Evolutionary conservation across 148 eudicot species (phyloP), one percentile per base, ranked within the genome.

Genomic region (Agrostemma githago): DNA sequence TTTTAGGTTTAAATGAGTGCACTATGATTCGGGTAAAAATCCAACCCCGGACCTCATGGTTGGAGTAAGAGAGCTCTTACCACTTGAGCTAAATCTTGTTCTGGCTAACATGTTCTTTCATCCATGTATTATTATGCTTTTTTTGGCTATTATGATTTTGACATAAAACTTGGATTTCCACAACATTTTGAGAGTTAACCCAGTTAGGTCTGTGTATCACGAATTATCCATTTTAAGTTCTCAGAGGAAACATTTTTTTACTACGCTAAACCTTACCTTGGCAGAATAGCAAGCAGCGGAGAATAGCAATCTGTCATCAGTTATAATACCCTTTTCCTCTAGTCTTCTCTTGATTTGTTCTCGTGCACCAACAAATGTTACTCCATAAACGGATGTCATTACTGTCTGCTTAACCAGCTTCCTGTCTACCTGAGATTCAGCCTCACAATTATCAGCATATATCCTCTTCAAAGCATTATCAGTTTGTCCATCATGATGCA

Each of bases 321-420:
- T 81, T 71, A 92, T 90, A 56, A 83, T 77, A 74, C 97, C 97
- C 82, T 90, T 92, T 77, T 92, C 97, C 78, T 84, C 84, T 74
- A 92, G 79, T 80, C 92, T 90, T 81, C 90, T 86, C 77, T 86
- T 89, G 62, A 92, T 92, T 80, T 92, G 98, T 80, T 90, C 92
- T 78, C 98, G 82, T 58, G 98, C 98, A 61, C 98, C 98, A 79
- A 92, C 82, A 81, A 78, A 90, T 62, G 98, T 92, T 65, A 92
- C 96, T 66, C 98, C 98, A 80, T 92, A 92, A 0, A 92, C 98
- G 44, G 98, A 92, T 70, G 98, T 92, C 98, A 92, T 92, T 46
- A 92, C 98, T 21, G 98, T 92, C 84, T 92, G 98, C 80, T 92
- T 92, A 67, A 92, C 93, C 63, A 92, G 79, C 77, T 90, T 92